Percentiles rank a stretch among this genome's conserved stretches.
These are phyloP conservation scores for Arthroderma sp. DNA, from an alignment of 2,329 filamentous ascomycete species.

Conservation along the genomic window DNA sequence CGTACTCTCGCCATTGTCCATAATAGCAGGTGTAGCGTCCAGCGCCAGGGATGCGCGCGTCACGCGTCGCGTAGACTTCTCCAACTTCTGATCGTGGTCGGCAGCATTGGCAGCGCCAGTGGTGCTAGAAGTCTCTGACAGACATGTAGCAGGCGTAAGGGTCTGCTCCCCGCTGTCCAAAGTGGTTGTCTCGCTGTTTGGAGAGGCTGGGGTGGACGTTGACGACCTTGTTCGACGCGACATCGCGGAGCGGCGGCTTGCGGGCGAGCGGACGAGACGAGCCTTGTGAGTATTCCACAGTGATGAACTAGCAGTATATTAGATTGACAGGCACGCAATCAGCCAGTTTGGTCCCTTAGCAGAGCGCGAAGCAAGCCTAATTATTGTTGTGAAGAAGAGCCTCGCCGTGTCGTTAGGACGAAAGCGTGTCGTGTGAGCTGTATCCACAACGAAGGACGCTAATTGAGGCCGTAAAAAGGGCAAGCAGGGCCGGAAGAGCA, in stretches of 20 bases:
- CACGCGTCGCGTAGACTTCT: slow-evolving; percentile 25
- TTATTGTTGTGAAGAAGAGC: too few species aligned
- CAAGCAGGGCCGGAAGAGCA: too few species aligned
- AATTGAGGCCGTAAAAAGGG: too few species aligned
- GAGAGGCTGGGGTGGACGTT: slow-evolving; percentile 1
- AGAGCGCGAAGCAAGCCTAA: too few species aligned
- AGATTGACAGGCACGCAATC: too few species aligned
- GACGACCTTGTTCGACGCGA: slow-evolving; percentile 3
- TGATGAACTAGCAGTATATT: too few species aligned
- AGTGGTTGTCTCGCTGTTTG: slow-evolving; percentile 5
- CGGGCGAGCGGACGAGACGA: too few species aligned
- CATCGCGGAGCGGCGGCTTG: background rate
- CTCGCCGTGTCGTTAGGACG: too few species aligned
- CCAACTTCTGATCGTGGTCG: slow-evolving; percentile 9
- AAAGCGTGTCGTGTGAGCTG: too few species aligned
- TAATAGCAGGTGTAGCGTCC: background rate
- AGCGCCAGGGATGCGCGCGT: slow-evolving; percentile 26
- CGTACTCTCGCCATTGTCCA: background rate
- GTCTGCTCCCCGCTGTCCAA: slow-evolving; percentile 23
- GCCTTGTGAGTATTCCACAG: too few species aligned
- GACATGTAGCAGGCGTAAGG: slow-evolving; percentile 30
- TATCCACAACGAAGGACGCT: too few species aligned
- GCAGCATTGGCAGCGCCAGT: slow-evolving; percentile 21
- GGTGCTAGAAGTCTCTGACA: slow-evolving; percentile 30
- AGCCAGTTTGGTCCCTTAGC: too few species aligned